Base-by-base conservation (phyloP, 202 grass and related monocot species). In the Zoysia matrella region DNA sequence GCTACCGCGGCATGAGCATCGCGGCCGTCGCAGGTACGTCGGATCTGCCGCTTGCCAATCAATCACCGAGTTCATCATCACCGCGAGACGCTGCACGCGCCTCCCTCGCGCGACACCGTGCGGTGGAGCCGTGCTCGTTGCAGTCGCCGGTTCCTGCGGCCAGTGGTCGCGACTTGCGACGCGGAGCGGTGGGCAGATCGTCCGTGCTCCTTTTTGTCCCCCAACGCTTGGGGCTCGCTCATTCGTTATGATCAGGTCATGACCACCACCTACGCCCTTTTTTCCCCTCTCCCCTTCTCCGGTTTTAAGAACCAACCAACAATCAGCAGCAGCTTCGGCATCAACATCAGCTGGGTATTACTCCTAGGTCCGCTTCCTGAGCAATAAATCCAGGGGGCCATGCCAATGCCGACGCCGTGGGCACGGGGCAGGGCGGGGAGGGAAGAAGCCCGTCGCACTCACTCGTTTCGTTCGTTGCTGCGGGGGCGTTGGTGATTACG, bases 11-110 rank as follows among this genome's bases (percentile, higher is more conserved):
- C 77, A 94, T 88, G 89, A 14, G 11, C 74, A 83, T 97, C 82
- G 75, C 87, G 3, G 91, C 87, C 72, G 87, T 97, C 60, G 94
- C 91, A 75, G 94, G 94, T 97, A 86, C 67, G 54, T 1, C 55
- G 1, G 36, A 7, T 8, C 80, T 8, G 12, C 1, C 10, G 2
- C 10, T 7, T 1, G 14, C 13, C 0, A 1, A 12, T 54, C 14
- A 10, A 54, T 52, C 46, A 43, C 18, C 51, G 47, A 61, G 47
- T 78, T 2, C 11, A 14, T 14, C 16, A 36, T 41, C 18, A 43
- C 84, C 14, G 14, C 68, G 1, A 7, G 18, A 6, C 15, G 45
- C 45, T 46, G 45, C 45, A 2, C 45, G 45, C 45, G 45, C 45
- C 45, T 22, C 22, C 22, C 22, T 22, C 22, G 22, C 22, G 22